These are phyloP conservation scores for Paraconiothyrium sp. DNA, from an alignment of 2,329 filamentous ascomycete genomes.

Conservation along the genomic window DNA sequence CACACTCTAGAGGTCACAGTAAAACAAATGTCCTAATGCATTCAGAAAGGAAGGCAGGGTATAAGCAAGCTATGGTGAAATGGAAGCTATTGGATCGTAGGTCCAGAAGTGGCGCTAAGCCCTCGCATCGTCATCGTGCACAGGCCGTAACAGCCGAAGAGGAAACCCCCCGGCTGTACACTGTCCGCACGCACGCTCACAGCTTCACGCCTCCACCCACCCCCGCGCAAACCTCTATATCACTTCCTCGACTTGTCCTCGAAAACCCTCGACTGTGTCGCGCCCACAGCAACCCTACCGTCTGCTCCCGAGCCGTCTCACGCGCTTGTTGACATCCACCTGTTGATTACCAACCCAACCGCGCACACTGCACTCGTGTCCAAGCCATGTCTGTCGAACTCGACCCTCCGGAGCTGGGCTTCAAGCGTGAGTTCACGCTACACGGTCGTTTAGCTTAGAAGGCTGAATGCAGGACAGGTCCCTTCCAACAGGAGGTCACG, in stretches of 20 bases:
- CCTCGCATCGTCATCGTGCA: conserved; percentile 7
- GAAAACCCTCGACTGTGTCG: conserved; percentile 1
- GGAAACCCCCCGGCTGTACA: not conserved
- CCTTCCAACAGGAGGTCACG: conserved; percentile 71
- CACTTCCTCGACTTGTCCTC: conserved; percentile 3
- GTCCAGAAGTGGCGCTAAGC: conserved; percentile 6
- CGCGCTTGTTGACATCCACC: conserved; percentile 21
- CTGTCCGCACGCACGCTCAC: not conserved
- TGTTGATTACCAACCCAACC: conserved; percentile 45
- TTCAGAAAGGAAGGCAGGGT: not conserved
- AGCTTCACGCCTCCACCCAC: not conserved
- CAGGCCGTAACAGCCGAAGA: not conserved
- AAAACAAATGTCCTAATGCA: not conserved
- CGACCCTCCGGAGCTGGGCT: conserved; percentile 88
- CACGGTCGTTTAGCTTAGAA: conserved; percentile 6
- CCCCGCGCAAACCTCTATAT: not conserved
- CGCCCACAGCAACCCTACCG: conserved; percentile 17
- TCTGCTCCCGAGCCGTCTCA: conserved; percentile 23
- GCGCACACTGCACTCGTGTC: conserved; percentile 21
- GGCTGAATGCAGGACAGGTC: conserved; percentile 57
- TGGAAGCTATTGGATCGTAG: not conserved
- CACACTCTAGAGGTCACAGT: not conserved
- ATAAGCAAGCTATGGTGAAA: not conserved
- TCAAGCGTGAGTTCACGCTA: conserved; percentile 74
- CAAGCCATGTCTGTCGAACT: conserved; percentile 91